Evolutionary conservation across 495 filamentous ascomycete species (phyloP).

Genomic region (Cercophora sp.): DNA sequence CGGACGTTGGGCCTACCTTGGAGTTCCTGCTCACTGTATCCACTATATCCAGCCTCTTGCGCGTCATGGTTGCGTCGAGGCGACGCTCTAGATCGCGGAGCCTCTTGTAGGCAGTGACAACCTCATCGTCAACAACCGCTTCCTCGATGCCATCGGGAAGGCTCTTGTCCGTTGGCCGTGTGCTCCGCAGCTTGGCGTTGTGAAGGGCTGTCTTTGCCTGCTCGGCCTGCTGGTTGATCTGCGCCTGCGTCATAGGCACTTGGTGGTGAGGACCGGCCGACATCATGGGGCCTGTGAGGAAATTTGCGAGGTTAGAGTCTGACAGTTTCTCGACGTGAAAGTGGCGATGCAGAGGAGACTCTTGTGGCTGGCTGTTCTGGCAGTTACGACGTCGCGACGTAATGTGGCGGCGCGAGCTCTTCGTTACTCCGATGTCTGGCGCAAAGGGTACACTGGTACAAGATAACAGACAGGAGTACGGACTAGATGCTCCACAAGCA

Average conservation of each 20-base stretch:
- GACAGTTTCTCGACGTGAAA: too few species aligned
- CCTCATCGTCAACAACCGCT: conserved; percentile 60
- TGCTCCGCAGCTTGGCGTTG: conserved; percentile 68
- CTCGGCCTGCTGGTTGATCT: conserved; percentile 54
- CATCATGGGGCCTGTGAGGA: conserved; percentile 29
- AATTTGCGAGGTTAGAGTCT: too few species aligned
- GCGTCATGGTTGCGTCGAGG: conserved; percentile 89
- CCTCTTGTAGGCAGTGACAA: conserved; percentile 73
- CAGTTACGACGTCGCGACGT: too few species aligned
- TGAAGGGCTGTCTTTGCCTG: conserved; percentile 54
- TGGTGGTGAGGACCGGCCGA: conserved; percentile 27
- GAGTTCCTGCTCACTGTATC: conserved; percentile 75
- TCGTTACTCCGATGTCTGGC: conserved; percentile 8
- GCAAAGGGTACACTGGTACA: not conserved
- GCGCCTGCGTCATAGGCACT: conserved; percentile 57
- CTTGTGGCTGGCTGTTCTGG: too few species aligned
- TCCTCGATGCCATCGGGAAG: conserved; percentile 87
- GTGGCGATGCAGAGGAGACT: too few species aligned
- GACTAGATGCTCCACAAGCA: conserved; percentile 1
- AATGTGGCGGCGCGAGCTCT: too few species aligned
- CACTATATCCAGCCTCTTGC: conserved; percentile 86
- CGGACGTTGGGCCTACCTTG: conserved; percentile 47
- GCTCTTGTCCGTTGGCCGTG: conserved; percentile 89
- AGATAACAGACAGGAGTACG: not conserved
- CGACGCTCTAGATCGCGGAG: conserved; percentile 83